These are phyloP conservation scores for Tolypocladium tropicale DNA, from an alignment of 2,329 filamentous ascomycete genomes.

Conservation along the genomic window DNA sequence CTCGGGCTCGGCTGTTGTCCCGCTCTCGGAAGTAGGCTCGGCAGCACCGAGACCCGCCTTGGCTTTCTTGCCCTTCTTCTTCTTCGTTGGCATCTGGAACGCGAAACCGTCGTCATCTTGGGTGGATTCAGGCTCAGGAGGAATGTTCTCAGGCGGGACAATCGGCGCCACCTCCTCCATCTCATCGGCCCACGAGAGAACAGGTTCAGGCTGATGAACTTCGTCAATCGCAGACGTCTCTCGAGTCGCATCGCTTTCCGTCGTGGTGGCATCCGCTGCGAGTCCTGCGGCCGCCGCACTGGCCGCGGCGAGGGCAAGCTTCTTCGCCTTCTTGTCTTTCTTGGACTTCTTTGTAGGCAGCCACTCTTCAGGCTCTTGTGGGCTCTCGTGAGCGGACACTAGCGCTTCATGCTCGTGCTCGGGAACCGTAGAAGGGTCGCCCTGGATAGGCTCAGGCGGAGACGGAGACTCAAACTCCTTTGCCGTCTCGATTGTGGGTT, in stretches of 20 bases:
- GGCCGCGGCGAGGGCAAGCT: constrained; percentile 12
- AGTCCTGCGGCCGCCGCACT: constrained; percentile 1
- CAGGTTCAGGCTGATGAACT: background rate
- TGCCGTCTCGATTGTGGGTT: background rate
- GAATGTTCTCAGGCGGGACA: background rate
- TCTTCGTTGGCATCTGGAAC: constrained; percentile 30
- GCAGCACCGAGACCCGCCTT: background rate
- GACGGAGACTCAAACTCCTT: background rate
- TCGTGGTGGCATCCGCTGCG: background rate
- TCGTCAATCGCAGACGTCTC: background rate
- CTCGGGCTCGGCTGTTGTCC: background rate
- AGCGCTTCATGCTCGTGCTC: background rate
- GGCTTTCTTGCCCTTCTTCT: constrained; percentile 23
- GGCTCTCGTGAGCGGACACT: constrained; percentile 1
- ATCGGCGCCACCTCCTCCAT: constrained; percentile 2
- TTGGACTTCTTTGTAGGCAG: constrained; percentile 14
- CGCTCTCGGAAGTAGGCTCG: background rate
- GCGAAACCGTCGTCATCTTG: constrained; percentile 14
- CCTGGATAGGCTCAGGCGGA: background rate
- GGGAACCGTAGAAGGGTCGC: background rate
- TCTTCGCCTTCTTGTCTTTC: constrained; percentile 26
- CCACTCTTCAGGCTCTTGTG: constrained; percentile 5
- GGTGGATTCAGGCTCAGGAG: background rate
- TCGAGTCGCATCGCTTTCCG: background rate
- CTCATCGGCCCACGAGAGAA: constrained; percentile 8